Evolutionary conservation across 768 basidiomycete genomes (phyloP), one percentile per base, ranked within the genome.

Genomic region (Clitopilus hobsonii): DNA sequence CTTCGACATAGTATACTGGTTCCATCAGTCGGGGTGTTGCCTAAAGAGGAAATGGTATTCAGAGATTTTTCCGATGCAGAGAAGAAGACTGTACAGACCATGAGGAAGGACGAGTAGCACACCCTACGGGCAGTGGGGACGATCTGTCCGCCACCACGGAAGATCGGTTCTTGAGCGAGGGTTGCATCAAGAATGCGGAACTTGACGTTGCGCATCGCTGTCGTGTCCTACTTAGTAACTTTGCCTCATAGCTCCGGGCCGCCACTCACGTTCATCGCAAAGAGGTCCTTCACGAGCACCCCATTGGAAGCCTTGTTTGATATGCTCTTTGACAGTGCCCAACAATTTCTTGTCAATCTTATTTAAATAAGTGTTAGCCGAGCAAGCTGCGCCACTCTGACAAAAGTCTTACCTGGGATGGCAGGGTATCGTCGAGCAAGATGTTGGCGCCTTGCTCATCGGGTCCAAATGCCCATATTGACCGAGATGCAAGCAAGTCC

Each of bases 221-320:
- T 56, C 24, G 27, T 32, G 18, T 38, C 30, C 13, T 18, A 20
- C 52, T 61, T 14, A 57, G 51, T 30, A 47, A 51, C 16, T 48
- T 54, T 29, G 49, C 0, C 23, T 36, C 2, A n/a, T 16, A 2
- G 49, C 14, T n/a, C 26, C 30, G 56, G 27, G 18, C 22, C 30
- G 48, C 53, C 41, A 85, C 96, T 82, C 64, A 98, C 96, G 97
- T 72, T 99, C 97, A 66, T 99, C 97, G 65, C 97, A 98, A 36
- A 99, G 67, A 32, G 97, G 97, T 6, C 97, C 97, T 76, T 99
- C 97, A 50, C 97, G 83, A 49, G 96, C 88, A 50, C 94, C 97
- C 97, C 97, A 98, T 66, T 97, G 97, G 86, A 99, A 99, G 29
- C 97, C 97, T 72, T 99, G 97, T 74, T 94, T 98, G 65, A 99